Base-by-base conservation (phyloP, 2,329 filamentous ascomycete species). In the Neonectria neomacrospora region DNA sequence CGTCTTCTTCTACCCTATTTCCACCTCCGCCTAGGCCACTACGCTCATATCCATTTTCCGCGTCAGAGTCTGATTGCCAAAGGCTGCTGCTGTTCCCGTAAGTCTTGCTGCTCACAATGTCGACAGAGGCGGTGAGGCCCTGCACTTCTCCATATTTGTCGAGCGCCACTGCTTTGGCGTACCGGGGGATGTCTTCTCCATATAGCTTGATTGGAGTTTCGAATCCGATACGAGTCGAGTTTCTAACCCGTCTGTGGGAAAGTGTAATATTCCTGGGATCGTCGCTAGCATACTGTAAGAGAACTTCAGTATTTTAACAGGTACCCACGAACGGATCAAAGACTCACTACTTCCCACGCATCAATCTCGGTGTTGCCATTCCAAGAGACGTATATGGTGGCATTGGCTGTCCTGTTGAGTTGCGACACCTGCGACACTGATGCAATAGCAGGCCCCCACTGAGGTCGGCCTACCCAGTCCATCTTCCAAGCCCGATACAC, bases 401-500 rank as follows among this genome's bases (percentile, higher is more conserved):
- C 41, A 26, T 65, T 56, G 18, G 54, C 39, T 18, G 58, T 60
- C 37, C 47, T 44, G 22, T 67, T 67, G 28, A 39, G 50, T 2
- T 23, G 45, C 9, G 65, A 58, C 11, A 51, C 55, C 3, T 23
- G 45, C 11, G 65, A 58, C 10, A 51, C 34, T 2, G 62, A 64
- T 16, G 72, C 68, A 34, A 74, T 71, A 2, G 67, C 69, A 28
- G 72, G 72, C 16, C 69, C 66, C 71, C 72, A 74, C 14, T 54
- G 56, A 42, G 72, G 72, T 9, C 64, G 63, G 3, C 69, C 72
- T 23, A 61, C 56, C 72, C 72, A 74, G n/a, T 72, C 62, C 64
- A 66, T 66, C 61, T 72, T 72, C 68, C 65, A 74, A 11, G 70
- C 67, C 54, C 72, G 67, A 52, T 74, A 74, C 26, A 68, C 65